A percentile compares a stretch with the other conserved stretches of the same genome.
Conservation (phyloP, 495 filamentous ascomycete genomes). For the Aspergillus carlsbadensis region DNA sequence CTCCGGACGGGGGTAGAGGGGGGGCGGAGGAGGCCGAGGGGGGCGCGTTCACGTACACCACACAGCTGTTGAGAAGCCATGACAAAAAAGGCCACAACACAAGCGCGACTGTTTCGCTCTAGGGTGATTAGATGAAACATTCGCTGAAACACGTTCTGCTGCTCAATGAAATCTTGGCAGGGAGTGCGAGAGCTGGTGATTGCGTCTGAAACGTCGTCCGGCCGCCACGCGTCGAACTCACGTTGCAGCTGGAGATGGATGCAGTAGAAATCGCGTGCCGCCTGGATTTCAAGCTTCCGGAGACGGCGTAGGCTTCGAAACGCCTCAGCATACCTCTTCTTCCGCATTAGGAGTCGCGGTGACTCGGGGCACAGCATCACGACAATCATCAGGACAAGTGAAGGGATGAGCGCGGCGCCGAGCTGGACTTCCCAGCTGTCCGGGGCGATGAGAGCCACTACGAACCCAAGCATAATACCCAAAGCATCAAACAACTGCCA, state of each 20-base stretch:
- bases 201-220: neutral
- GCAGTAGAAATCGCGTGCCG: neutral
- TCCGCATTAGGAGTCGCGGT: neutral
- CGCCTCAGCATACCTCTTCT: neutral
- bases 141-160: neutral
- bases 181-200: neutral
- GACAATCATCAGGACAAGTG: neutral
- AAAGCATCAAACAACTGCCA: neutral
- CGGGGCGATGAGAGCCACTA: neutral
- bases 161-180: neutral
- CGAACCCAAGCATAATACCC: neutral
- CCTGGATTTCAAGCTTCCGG: neutral
- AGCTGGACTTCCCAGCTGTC: neutral
- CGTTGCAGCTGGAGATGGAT: neutral
- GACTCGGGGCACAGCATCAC: neutral
- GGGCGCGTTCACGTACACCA: too few relatives aligned
- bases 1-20: neutral
- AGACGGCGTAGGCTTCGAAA: neutral
- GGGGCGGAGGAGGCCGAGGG: neutral
- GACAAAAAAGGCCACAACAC: neutral
- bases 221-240: neutral
- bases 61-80: neutral
- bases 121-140: neutral
- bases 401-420: neutral
- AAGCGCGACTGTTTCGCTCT: neutral